These are phyloP conservation scores for Daldinia sp. DNA, from an alignment of 2,329 filamentous ascomycete species.

Conservation along the genomic window DNA sequence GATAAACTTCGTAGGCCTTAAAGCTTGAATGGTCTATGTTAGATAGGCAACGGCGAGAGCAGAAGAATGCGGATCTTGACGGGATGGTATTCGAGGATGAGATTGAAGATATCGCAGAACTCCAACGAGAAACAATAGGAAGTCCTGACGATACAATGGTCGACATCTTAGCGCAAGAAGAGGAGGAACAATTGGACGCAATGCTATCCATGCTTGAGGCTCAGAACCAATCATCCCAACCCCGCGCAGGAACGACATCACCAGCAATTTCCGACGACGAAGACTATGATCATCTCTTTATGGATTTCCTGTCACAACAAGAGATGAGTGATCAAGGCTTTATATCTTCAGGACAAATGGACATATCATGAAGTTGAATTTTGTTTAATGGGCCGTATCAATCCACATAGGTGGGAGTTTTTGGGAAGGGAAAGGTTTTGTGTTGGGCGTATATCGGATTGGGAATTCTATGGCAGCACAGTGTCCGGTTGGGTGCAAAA, in stretches of 20 bases:
- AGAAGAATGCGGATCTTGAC: slow-evolving; percentile 51
- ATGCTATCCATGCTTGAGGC: slow-evolving; percentile 59
- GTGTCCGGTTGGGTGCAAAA: slow-evolving; percentile 23
- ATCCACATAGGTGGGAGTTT: slow-evolving; percentile 23
- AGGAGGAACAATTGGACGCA: slow-evolving; percentile 66
- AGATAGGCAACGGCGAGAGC: slow-evolving; percentile 49
- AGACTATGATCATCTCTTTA: slow-evolving; percentile 71
- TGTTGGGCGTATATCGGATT: slow-evolving; percentile 36
- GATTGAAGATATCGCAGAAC: slow-evolving; percentile 58
- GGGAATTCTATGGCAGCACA: slow-evolving; percentile 33
- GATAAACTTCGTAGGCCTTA: slow-evolving; percentile 45
- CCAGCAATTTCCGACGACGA: slow-evolving; percentile 61
- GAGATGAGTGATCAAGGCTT: slow-evolving; percentile 38
- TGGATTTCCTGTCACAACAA: slow-evolving; percentile 65
- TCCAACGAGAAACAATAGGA: slow-evolving; percentile 41
- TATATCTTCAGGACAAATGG: slow-evolving; percentile 54
- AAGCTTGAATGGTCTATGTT: slow-evolving; percentile 54
- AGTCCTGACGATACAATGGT: slow-evolving; percentile 60
- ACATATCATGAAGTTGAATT: slow-evolving; percentile 51
- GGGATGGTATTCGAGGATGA: slow-evolving; percentile 59
- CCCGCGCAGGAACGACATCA: slow-evolving; percentile 27
- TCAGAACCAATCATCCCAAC: slow-evolving; percentile 40
- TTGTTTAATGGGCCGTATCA: slow-evolving; percentile 21
- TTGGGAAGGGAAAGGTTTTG: slow-evolving; percentile 30
- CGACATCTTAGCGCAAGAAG: slow-evolving; percentile 59